A percentile compares a stretch with the other conserved stretches of the same genome.
Conservation (phyloP, 1,284 basidiomycete species). For the Puccinia coronata region DNA sequence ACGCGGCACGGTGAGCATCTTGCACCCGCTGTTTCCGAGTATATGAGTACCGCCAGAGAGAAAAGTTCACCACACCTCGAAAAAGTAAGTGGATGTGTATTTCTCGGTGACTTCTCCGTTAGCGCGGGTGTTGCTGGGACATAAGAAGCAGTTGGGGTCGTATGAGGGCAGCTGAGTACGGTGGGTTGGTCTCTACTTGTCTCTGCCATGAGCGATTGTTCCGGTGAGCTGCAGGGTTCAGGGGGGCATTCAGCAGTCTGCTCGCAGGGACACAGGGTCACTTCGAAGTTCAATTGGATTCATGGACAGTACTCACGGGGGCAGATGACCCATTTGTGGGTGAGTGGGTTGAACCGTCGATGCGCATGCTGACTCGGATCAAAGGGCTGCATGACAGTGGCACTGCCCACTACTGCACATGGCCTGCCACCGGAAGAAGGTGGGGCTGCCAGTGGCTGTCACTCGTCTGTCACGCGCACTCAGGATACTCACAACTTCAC, state of each 20-base stretch:
- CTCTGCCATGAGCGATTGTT: conserved; percentile 81
- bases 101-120: conserved; percentile 71
- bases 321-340: conserved; percentile 66
- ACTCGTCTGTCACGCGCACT: neutral
- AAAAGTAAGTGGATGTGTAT: conserved; percentile 69
- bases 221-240: conserved; percentile 54
- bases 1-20: conserved; percentile 62
- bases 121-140: conserved; percentile 81
- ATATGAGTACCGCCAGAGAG: neutral
- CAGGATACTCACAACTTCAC: too few relatives aligned
- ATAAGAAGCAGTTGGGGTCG: conserved; percentile 82
- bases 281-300: too few relatives aligned
- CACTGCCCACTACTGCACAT: neutral
- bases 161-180: conserved; percentile 66
- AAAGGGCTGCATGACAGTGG: neutral
- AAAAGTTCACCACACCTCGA: conserved; percentile 55
- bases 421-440: neutral
- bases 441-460: neutral
- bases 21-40: neutral
- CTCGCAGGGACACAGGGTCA: neutral
- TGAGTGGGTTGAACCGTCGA: conserved; percentile 59
- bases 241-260: neutral
- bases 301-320: conserved; percentile 53
- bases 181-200: conserved; percentile 71
- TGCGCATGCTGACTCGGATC: conserved; percentile 32